Evolutionary conservation across 2,329 filamentous ascomycete genomes (phyloP).

Genomic region (Trichoderma koningii): DNA sequence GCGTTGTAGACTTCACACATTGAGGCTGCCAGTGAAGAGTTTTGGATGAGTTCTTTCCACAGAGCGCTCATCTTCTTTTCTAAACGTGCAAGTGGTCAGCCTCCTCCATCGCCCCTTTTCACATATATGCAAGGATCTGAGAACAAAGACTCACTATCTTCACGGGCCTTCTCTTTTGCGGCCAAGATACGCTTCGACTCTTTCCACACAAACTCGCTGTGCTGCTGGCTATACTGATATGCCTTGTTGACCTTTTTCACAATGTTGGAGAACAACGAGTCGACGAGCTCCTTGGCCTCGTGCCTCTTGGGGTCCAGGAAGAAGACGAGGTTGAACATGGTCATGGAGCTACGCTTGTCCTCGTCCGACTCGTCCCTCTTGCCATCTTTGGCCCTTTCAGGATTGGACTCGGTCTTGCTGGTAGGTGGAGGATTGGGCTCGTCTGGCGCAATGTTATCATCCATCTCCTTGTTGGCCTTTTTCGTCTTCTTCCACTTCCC

Average conservation of each 20-base stretch:
- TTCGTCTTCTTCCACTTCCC: conserved; percentile 73
- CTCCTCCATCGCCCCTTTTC: not conserved
- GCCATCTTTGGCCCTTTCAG: conserved; percentile 37
- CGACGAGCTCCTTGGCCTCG: conserved; percentile 73
- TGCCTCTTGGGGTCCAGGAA: conserved; percentile 78
- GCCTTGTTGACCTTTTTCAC: conserved; percentile 91
- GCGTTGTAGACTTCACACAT: conserved; percentile 81
- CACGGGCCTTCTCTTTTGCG: conserved; percentile 79
- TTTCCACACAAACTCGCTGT: conserved; percentile 86
- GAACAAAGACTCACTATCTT: conserved; percentile 54
- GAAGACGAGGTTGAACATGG: conserved; percentile 98
- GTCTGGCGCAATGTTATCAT: conserved; percentile 37
- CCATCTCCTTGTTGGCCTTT: conserved; percentile 48
- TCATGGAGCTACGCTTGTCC: conserved; percentile 72
- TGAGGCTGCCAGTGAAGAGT: conserved; percentile 77
- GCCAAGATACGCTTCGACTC: conserved; percentile 82
- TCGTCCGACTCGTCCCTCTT: conserved; percentile 56
- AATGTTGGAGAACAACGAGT: conserved; percentile 81
- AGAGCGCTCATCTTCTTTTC: conserved; percentile 63
- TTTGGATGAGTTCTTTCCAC: conserved; percentile 70
- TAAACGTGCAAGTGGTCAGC: conserved; percentile 31
- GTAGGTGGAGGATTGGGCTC: conserved; percentile 30
- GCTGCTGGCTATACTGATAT: conserved; percentile 88
- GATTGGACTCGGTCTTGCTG: conserved; percentile 6
- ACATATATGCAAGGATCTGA: too few species aligned